phyloP scores from a whole-genome alignment of 176 grass and related monocot species.

The Avena sativa region DNA sequence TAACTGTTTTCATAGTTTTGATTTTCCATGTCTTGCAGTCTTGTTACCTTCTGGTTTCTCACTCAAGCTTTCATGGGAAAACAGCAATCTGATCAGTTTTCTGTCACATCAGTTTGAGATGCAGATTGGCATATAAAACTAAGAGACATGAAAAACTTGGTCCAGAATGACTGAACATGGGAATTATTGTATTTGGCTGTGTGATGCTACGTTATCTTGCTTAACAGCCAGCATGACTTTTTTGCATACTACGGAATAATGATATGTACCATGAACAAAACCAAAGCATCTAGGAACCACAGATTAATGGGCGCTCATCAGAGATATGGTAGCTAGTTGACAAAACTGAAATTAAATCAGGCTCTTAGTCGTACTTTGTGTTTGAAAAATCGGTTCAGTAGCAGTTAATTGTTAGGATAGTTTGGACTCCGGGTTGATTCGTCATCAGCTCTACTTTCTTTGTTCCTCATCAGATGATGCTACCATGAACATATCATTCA shows the following conservation, averaged over 20 bases:
- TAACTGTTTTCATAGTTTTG: background rate
- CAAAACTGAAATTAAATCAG: no score
- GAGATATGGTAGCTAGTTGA: no score
- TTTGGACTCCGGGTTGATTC: background rate
- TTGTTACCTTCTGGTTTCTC: background rate
- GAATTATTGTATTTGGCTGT: slow-evolving; percentile 7
- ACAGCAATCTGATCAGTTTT: background rate
- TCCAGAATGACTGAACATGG: slow-evolving; percentile 9
- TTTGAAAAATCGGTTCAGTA: background rate
- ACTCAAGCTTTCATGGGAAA: background rate
- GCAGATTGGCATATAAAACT: background rate
- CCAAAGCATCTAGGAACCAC: background rate
- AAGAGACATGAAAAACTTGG: background rate
- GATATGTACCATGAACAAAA: background rate
- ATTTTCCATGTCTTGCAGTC: background rate
- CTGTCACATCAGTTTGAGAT: background rate
- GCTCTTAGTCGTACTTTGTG: background rate
- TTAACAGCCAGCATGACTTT: background rate
- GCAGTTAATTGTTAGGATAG: background rate
- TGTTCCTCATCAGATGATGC: background rate
- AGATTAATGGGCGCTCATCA: background rate
- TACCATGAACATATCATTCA: background rate
- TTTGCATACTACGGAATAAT: background rate
- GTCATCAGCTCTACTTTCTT: background rate
- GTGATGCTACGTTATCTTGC: slow-evolving; percentile 31